These are phyloP conservation scores for Chlamydomonas incerta DNA, from an alignment of 139 green algal species.

Conservation along the genomic window DNA sequence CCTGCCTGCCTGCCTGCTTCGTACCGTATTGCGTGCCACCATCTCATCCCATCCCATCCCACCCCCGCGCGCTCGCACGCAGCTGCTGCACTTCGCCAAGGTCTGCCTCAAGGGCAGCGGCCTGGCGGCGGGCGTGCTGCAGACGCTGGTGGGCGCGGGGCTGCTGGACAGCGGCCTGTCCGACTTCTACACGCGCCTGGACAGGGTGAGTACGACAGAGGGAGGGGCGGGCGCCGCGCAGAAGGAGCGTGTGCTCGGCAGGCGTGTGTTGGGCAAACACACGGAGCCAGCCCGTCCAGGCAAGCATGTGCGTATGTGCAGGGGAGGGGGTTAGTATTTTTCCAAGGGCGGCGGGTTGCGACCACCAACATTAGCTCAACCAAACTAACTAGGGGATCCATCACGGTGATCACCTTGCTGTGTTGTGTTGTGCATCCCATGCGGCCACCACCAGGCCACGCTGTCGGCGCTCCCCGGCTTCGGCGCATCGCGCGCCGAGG, in stretches of 20 bases:
- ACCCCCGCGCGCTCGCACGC: neutral
- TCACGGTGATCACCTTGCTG: too few relatives aligned
- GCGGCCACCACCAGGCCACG: neutral
- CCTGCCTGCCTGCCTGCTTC: too few relatives aligned
- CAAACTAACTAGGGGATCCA: too few relatives aligned
- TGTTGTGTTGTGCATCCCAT: too few relatives aligned
- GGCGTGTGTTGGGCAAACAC: neutral
- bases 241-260: too few relatives aligned
- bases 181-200: conserved; percentile 38
- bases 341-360: too few relatives aligned
- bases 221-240: too few relatives aligned
- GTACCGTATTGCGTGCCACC: too few relatives aligned
- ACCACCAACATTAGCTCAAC: too few relatives aligned
- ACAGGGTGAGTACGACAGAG: neutral
- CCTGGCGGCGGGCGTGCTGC: conserved; percentile 11
- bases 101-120: conserved; percentile 33
- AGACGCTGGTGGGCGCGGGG: conserved; percentile 36
- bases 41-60: neutral
- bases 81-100: conserved; percentile 56
- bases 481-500: conserved; percentile 5
- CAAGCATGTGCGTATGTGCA: too few relatives aligned
- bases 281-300: too few relatives aligned
- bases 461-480: conserved; percentile 38
- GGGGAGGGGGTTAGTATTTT: too few relatives aligned
- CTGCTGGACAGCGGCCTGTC: neutral